A percentile compares a stretch with the other conserved stretches of the same genome.
Evolutionary conservation across 1,139 yeast species (phyloP).

Genomic region (Geotrichum reessii): DNA sequence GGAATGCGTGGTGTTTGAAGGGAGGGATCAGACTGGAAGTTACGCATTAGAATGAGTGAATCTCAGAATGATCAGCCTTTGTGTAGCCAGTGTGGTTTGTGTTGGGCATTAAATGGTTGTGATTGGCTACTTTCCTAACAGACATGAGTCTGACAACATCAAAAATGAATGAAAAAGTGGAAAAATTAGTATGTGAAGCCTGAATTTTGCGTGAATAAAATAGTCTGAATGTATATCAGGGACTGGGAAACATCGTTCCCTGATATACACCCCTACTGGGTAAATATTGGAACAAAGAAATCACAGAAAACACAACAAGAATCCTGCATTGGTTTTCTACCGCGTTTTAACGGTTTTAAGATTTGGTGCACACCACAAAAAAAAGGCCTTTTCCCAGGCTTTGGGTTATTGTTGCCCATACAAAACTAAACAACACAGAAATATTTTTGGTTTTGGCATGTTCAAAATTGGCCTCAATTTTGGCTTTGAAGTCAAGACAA

Average conservation of each 20-base stretch:
- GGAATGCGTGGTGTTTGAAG: background rate
- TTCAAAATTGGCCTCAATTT: background rate
- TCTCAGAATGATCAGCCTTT: background rate
- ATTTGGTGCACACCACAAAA: background rate
- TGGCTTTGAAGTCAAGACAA: background rate
- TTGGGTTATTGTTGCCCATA: background rate
- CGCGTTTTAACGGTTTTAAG: background rate
- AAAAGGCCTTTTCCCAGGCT: background rate
- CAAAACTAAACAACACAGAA: background rate
- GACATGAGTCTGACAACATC: slow-evolving; percentile 9
- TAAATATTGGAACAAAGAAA: background rate
- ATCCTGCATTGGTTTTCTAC: background rate
- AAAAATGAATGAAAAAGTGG: slow-evolving; percentile 1
- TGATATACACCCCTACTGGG: slow-evolving; percentile 19
- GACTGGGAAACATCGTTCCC: slow-evolving; percentile 12
- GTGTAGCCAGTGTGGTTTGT: background rate
- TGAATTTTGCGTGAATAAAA: slow-evolving; percentile 4
- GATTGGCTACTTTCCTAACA: slow-evolving; percentile 8
- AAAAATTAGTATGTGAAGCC: slow-evolving; percentile 7
- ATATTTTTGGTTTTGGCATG: background rate
- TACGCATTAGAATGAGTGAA: slow-evolving; percentile 3
- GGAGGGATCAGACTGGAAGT: slow-evolving; percentile 1
- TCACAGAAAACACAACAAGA: slow-evolving; percentile 4
- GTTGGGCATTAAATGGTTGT: slow-evolving; percentile 9
- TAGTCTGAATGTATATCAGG: slow-evolving; percentile 8